Percentiles rank a stretch among this genome's conserved stretches.
Conservation (phyloP, 306 rosid species). For the Parietaria judaica region DNA sequence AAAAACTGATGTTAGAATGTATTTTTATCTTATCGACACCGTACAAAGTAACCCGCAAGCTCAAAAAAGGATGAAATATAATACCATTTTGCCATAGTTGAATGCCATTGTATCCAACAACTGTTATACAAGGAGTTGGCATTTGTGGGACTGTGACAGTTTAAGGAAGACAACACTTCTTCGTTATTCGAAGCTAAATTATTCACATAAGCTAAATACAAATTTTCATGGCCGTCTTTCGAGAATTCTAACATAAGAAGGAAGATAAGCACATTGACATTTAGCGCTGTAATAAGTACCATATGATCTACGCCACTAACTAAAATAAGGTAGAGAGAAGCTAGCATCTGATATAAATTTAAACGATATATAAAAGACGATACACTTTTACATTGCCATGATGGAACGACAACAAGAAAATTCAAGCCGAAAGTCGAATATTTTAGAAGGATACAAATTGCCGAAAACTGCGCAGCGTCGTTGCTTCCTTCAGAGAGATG, state of each 20-base stretch:
- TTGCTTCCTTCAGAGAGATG: conserved; percentile 37
- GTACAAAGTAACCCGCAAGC: not conserved
- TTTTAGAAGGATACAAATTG: conserved; percentile 45
- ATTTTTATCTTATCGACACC: not conserved
- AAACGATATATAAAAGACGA: too few relatives aligned
- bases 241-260: not conserved
- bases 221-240: not conserved
- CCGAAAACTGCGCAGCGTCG: conserved; percentile 41
- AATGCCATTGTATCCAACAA: conserved; percentile 45
- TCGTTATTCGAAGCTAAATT: not conserved
- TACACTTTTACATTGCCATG: too few relatives aligned
- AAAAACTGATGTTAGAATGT: not conserved
- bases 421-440: not conserved
- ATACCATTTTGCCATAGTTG: conserved; percentile 57
- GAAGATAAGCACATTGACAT: not conserved
- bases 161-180: conserved; percentile 22
- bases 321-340: too few relatives aligned
- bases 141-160: conserved; percentile 39
- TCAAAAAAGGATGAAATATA: not conserved
- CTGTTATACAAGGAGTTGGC: conserved; percentile 40
- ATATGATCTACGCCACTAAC: too few relatives aligned
- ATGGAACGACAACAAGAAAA: not conserved
- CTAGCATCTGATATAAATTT: too few relatives aligned
- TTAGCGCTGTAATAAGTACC: too few relatives aligned
- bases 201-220: not conserved